Conservation (phyloP, 371 early-diverging fungal species). For the Mortierella sp. region DNA sequence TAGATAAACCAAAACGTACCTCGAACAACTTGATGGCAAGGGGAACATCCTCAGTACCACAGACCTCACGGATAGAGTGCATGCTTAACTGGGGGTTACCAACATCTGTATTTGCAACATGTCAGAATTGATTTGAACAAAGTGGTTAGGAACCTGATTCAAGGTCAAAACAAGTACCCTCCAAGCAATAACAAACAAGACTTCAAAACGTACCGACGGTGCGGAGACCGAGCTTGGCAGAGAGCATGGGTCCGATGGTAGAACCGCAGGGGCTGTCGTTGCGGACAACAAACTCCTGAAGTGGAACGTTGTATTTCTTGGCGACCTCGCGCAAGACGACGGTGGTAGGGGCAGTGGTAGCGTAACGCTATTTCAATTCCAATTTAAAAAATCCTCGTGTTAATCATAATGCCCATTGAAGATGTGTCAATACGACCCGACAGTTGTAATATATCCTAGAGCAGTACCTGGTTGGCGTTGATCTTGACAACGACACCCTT, state of each 20-base stretch:
- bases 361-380: constrained; percentile 76
- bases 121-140: neutral
- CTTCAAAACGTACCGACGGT: constrained; percentile 80
- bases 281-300: constrained; percentile 96
- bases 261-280: constrained; percentile 96
- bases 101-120: constrained; percentile 73
- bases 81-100: constrained; percentile 96
- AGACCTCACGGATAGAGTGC: constrained; percentile 97
- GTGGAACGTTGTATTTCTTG: constrained; percentile 79
- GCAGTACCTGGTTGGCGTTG: constrained; percentile 90
- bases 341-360: constrained; percentile 93
- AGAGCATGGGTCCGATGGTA: constrained; percentile 97
- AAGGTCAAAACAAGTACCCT: neutral
- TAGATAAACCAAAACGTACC: constrained; percentile 47
- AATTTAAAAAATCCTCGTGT: neutral
- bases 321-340: constrained; percentile 88
- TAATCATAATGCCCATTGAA: neutral
- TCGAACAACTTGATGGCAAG: constrained; percentile 88
- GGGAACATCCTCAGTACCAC: constrained; percentile 91
- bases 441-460: neutral
- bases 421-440: neutral
- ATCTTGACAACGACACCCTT: constrained; percentile 96
- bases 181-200: neutral
- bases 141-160: neutral
- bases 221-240: constrained; percentile 94